Base-by-base conservation (phyloP, 1,284 basidiomycete species). In the Megacollybia platyphylla region DNA sequence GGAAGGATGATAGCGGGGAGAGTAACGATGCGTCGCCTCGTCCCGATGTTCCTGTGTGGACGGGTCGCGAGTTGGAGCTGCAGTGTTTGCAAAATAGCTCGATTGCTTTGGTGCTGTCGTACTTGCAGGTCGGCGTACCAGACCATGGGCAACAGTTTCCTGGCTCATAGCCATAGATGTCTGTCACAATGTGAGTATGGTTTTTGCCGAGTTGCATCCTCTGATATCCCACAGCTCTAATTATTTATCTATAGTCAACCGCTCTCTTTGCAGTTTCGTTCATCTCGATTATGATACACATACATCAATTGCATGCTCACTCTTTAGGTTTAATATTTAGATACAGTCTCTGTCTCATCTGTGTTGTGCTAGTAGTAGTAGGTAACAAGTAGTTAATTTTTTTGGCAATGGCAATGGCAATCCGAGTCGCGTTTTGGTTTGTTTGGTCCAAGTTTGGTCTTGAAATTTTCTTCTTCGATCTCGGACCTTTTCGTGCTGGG, bases 11-110 rank as follows among this genome's bases (percentile, higher is more conserved):
- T 9, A 57, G 57, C 49, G 47, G 45, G 35, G 46, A 52, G 44
- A 50, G 59, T 41, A 50, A 47, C n/a, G 56, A 52, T 44, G 43
- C 49, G 32, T 56, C 56, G 36, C 56, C 54, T 26, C 59, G 59
- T 38, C 45, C 54, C 36, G 68, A 65, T 45, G 71, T 70, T 24
- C 65, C 67, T 36, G 47, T 76, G 45, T 85, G 80, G 82, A 78
- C 75, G 31, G 68, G 71, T 27, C 71, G 71, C 46, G 82, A 85
- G 51, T 56, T 85, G 49, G 72, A 79, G 59, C 60, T 75, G 53
- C 71, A 80, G 39, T 85, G 81, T 54, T 69, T 70, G 47, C 81
- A 85, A 55, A 85, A 84, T 48, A 82, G 82, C 54, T 68, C 75
- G 15, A 77, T 85, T 32, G 62, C 74, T 9, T 60, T 70, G 34